Conservation (phyloP, 345 rosid genomes). For the Carallia brachiata region DNA sequence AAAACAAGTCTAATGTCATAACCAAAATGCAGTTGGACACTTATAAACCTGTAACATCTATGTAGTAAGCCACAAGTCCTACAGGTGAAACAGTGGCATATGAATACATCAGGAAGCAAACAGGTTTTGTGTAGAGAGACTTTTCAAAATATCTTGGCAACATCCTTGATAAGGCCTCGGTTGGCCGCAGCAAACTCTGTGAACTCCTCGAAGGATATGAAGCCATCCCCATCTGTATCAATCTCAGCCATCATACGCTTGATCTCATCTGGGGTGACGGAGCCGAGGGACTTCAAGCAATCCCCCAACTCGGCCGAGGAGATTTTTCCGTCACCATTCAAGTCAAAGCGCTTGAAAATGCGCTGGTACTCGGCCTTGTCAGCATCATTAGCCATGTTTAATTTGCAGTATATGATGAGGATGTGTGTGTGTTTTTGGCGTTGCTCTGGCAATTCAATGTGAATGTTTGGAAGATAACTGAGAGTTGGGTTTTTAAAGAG, state of each 20-base stretch:
- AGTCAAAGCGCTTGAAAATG: slow-evolving; percentile 76
- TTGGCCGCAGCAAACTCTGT: slow-evolving; percentile 67
- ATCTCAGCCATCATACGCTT: slow-evolving; percentile 87
- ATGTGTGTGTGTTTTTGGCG: slow-evolving; percentile 12
- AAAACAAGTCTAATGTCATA: not conserved
- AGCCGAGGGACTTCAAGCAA: slow-evolving; percentile 61
- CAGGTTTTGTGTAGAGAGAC: not conserved
- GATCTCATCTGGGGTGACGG: slow-evolving; percentile 56
- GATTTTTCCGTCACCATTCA: slow-evolving; percentile 82
- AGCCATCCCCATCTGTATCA: slow-evolving; percentile 87
- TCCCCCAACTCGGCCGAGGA: slow-evolving; percentile 76
- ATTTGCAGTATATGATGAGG: not conserved
- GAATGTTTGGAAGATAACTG: not conserved
- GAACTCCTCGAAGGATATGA: slow-evolving; percentile 70
- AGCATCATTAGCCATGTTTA: slow-evolving; percentile 53
- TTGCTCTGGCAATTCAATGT: not conserved
- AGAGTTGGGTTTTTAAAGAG: slow-evolving; percentile 17
- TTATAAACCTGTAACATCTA: not conserved
- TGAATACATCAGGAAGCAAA: not conserved
- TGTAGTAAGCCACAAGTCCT: not conserved
- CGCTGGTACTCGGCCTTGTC: slow-evolving; percentile 56
- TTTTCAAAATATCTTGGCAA: slow-evolving; percentile 71
- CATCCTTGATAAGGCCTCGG: slow-evolving; percentile 79
- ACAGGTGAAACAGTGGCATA: not conserved
- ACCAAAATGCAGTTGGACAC: slow-evolving; percentile 11